Percentiles rank a stretch among this genome's conserved stretches.
Conservation (phyloP, 1,284 basidiomycete species). For the Vanrija sp. region DNA sequence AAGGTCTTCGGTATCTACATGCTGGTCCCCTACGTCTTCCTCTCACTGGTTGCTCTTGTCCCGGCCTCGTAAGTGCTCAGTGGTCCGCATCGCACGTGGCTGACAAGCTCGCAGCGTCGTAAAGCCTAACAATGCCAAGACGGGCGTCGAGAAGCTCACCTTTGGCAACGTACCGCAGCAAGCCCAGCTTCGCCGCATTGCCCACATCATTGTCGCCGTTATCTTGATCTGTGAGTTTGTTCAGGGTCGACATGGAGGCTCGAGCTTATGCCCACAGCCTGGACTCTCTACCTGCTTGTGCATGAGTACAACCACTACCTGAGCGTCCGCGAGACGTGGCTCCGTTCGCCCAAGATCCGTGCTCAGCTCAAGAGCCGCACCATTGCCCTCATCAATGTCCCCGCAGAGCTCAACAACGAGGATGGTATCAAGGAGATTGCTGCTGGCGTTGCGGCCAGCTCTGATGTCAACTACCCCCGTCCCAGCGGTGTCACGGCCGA, state of each 20-base stretch:
- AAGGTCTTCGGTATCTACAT: conserved; percentile 57
- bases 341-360: conserved; percentile 64
- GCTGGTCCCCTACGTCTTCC: conserved; percentile 69
- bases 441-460: conserved; percentile 29
- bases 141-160: conserved; percentile 69
- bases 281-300: conserved; percentile 78
- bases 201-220: conserved; percentile 69
- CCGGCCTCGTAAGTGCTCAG: conserved; percentile 35
- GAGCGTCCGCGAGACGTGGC: conserved; percentile 74
- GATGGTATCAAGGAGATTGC: conserved; percentile 57
- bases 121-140: conserved; percentile 49
- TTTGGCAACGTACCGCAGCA: conserved; percentile 69
- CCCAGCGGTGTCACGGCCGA: conserved; percentile 10
- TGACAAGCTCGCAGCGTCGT: conserved; percentile 3
- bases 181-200: conserved; percentile 62
- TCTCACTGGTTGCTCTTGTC: conserved; percentile 53
- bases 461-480: conserved; percentile 16
- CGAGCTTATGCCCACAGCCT: conserved; percentile 53
- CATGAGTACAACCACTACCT: conserved; percentile 78
- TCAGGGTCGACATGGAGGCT: not conserved
- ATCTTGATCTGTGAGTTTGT: conserved; percentile 65
- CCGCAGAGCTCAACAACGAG: conserved; percentile 63
- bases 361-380: conserved; percentile 77
- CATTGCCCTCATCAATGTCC: conserved; percentile 82
- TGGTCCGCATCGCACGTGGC: no score